Conservation (phyloP, 768 basidiomycete species). For the Gelatoporia subvermispora region DNA sequence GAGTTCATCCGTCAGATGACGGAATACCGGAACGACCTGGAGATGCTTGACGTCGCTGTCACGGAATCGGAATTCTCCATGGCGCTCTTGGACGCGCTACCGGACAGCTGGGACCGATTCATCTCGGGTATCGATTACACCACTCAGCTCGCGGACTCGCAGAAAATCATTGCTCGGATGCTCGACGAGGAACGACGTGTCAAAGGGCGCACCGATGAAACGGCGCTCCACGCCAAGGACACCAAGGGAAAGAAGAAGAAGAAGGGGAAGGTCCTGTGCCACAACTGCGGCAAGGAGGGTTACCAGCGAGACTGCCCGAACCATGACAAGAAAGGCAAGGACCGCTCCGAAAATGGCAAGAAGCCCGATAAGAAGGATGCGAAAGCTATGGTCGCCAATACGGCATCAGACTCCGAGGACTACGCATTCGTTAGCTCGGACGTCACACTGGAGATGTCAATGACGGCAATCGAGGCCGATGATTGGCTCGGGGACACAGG, state of each 20-base stretch:
- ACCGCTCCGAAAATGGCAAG: background rate
- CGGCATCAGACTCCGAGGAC: background rate
- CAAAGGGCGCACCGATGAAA: background rate
- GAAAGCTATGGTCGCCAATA: slow-evolving; percentile 2
- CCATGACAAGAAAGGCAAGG: background rate
- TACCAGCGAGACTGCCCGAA: slow-evolving; percentile 7
- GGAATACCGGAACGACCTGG: slow-evolving; percentile 18
- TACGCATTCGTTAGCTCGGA: slow-evolving; percentile 5
- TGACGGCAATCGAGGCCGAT: background rate
- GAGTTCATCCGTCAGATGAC: slow-evolving; percentile 27
- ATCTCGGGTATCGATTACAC: slow-evolving; percentile 6
- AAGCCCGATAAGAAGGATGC: background rate
- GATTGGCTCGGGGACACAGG: slow-evolving; percentile 15
- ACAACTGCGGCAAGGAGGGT: slow-evolving; percentile 6
- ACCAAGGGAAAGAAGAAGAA: background rate
- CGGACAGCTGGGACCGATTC: slow-evolving; percentile 30
- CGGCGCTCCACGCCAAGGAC: background rate
- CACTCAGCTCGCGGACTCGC: slow-evolving; percentile 1
- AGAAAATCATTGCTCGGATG: slow-evolving; percentile 13
- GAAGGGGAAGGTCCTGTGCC: background rate
- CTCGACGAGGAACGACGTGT: background rate
- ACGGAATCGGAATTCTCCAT: slow-evolving; percentile 26
- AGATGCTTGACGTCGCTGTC: slow-evolving; percentile 19
- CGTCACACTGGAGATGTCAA: background rate
- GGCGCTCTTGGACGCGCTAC: slow-evolving; percentile 28